phyloP scores from a whole-genome alignment of 2,329 filamentous ascomycete genomes.

The Diaporthe amygdali region DNA sequence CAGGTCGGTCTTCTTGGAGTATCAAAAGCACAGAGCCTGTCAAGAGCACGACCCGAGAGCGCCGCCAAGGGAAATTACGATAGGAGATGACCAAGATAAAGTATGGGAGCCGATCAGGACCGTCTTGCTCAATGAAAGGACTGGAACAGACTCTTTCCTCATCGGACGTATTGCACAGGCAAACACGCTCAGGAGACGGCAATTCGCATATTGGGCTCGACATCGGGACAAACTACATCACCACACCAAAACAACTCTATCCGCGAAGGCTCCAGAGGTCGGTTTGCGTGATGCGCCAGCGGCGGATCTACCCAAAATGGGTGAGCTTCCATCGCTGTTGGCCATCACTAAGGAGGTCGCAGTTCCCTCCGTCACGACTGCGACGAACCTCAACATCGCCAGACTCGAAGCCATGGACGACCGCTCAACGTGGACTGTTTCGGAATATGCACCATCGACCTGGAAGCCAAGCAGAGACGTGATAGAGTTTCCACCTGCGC shows the following conservation, averaged over 20 bases:
- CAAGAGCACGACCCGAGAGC: neutral
- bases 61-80: neutral
- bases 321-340: neutral
- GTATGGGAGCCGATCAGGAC: constrained; percentile 12
- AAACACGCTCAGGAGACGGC: neutral
- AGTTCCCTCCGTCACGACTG: neutral
- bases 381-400: neutral
- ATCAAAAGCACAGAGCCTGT: neutral
- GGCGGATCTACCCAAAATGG: neutral
- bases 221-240: constrained; percentile 3
- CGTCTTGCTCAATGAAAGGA: neutral
- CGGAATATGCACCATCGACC: constrained; percentile 10
- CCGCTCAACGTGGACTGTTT: neutral
- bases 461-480: neutral
- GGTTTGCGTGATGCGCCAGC: no score
- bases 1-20: neutral
- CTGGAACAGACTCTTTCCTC: neutral
- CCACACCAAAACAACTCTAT: neutral
- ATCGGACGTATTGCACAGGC: neutral
- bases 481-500: neutral
- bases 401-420: neutral
- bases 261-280: neutral
- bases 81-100: neutral
- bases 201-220: constrained; percentile 4
- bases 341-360: neutral